Base-by-base conservation (phyloP, 2,329 filamentous ascomycete genomes). In the Xylaria sp. region DNA sequence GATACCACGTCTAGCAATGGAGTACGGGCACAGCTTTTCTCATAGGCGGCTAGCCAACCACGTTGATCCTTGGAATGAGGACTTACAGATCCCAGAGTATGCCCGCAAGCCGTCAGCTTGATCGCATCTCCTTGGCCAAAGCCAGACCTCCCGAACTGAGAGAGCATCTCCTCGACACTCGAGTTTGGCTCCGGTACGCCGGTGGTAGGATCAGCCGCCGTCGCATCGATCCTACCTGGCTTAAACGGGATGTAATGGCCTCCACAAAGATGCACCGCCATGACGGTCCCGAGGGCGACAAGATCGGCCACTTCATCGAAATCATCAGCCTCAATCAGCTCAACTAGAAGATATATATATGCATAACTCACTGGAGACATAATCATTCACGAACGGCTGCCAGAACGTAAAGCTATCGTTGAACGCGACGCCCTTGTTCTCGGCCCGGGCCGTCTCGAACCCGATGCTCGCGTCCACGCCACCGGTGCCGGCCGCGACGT, bases 401-500 rank as follows among this genome's bases (percentile, higher is more conserved):
- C 63, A 66, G 44, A 67, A 66, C 16, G 57, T 64, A 29, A 66
- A 66, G 45, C 63, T 69, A 41, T 68, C 63, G 17, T 69, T 66
- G 26, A 69, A 69, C 4, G 66, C 66, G 17, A 51, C 54, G 9
- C 67, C 66, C 39, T 56, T 60, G 43, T 69, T 69, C 52, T 68
- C 65, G 3, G 47, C 63, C 18, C 65, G 61, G 16, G 13, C 48
- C 1, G 64, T 66, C 64, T 69, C 66, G 48, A 67, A 69, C 7
- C 64, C 63, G 38, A 68, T 68, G 42, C 63, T 66, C 2, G 66
- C 66, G 38, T 69, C 67, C n/a, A 69, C 8, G 1, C 67, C 67
- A 7, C 67, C 66, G 1, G 65, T 67, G 3, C 65, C 66, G 2
- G 60, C 60, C 1, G 21, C 45, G 1, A 65, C 52, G 40, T 68